phyloP scores from a whole-genome alignment of 2,329 filamentous ascomycete genomes.

The Aschersonia sp. region DNA sequence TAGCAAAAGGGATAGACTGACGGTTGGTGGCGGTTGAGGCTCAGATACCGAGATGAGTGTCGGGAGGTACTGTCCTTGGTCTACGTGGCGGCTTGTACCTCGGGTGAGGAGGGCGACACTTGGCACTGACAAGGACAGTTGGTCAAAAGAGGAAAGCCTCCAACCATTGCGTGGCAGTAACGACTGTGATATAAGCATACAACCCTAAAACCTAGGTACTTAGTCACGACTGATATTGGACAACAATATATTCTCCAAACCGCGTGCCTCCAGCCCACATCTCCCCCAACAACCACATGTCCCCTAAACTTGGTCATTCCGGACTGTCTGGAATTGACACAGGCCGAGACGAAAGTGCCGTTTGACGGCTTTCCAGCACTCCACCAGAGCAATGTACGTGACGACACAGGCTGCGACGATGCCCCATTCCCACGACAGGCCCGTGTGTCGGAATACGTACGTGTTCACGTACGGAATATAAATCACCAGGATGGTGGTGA shows the following conservation, averaged over 20 bases:
- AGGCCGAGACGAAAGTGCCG: slow-evolving; percentile 25
- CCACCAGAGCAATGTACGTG: slow-evolving; percentile 48
- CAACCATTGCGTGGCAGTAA: no score
- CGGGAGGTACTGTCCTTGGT: no score
- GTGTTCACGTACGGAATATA: slow-evolving; percentile 56
- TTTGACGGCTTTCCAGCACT: slow-evolving; percentile 58
- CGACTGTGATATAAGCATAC: no score
- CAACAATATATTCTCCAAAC: neutral
- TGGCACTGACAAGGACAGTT: no score
- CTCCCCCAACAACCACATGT: neutral
- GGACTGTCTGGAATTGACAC: slow-evolving; percentile 6
- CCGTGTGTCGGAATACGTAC: slow-evolving; percentile 54
- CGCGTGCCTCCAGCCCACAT: neutral
- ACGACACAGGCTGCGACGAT: slow-evolving; percentile 45
- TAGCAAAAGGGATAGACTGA: no score
- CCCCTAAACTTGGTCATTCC: neutral
- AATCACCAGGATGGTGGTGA: slow-evolving; percentile 45
- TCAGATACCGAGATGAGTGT: no score
- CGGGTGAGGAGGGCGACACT: no score
- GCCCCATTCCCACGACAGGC: slow-evolving; percentile 60
- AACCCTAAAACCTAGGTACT: no score
- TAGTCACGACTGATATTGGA: no score
- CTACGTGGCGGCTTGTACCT: no score
- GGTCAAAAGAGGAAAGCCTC: no score
- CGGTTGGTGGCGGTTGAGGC: no score